Conservation (phyloP, 139 green algal species). For the Picochlorum costavermella region DNA sequence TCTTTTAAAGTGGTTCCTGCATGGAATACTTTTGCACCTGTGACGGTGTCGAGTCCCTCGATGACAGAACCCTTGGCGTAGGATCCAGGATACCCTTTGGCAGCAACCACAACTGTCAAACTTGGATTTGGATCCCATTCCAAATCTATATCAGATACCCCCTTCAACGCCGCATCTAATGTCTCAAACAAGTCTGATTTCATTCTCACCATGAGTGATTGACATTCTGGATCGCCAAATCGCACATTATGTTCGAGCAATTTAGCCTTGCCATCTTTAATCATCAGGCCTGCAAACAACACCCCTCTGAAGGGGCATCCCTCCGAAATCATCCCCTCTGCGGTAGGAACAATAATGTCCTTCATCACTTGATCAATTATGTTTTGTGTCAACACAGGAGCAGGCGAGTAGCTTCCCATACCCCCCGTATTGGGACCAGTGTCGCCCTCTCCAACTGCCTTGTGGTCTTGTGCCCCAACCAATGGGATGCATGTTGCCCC, state of each 20-base stretch:
- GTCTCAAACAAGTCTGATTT: slow-evolving; percentile 75
- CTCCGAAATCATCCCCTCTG: slow-evolving; percentile 74
- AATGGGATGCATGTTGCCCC: slow-evolving; percentile 65
- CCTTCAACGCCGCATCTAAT: slow-evolving; percentile 46
- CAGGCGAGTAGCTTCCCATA: slow-evolving; percentile 97
- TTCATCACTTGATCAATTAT: slow-evolving; percentile 72
- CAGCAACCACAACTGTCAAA: slow-evolving; percentile 82
- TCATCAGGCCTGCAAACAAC: slow-evolving; percentile 97
- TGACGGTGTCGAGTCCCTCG: slow-evolving; percentile 41
- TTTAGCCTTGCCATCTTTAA: slow-evolving; percentile 76
- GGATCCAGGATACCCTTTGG: slow-evolving; percentile 86
- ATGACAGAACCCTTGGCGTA: slow-evolving; percentile 85
- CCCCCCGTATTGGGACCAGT: slow-evolving; percentile 95
- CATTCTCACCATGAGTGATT: slow-evolving; percentile 85
- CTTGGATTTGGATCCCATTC: slow-evolving; percentile 13
- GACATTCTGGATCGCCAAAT: slow-evolving; percentile 97
- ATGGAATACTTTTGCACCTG: slow-evolving; percentile 80
- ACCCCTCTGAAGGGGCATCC: slow-evolving; percentile 81
- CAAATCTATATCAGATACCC: slow-evolving; percentile 10
- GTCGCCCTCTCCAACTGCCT: slow-evolving; percentile 90
- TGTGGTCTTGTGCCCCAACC: slow-evolving; percentile 87
- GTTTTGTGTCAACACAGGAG: slow-evolving; percentile 77
- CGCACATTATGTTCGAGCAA: slow-evolving; percentile 97
- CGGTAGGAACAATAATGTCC: slow-evolving; percentile 79
- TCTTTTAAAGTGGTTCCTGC: slow-evolving; percentile 53